A percentile compares a stretch with the other conserved stretches of the same genome.
Evolutionary conservation across 2,329 filamentous ascomycete species (phyloP).

Genomic region (Phaeosphaeriaceae sp.): DNA sequence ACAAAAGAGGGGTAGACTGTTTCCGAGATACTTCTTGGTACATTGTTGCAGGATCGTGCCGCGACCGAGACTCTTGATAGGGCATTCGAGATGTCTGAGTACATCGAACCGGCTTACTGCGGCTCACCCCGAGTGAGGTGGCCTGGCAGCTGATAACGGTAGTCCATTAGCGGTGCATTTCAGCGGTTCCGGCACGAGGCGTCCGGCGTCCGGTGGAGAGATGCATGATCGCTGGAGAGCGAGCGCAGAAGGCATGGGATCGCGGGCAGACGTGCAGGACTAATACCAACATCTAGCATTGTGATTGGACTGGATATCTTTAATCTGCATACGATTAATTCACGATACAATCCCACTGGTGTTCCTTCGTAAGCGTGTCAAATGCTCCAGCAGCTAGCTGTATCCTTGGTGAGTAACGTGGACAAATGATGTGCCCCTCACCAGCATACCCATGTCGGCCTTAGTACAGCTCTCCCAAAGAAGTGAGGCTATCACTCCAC

Average conservation of each 20-base stretch:
- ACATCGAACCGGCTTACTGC: constrained; percentile 24
- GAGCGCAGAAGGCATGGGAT: constrained; percentile 20
- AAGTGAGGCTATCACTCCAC: constrained; percentile 42
- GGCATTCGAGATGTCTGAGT: constrained; percentile 8
- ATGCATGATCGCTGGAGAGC: constrained; percentile 11
- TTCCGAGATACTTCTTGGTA: constrained; percentile 8
- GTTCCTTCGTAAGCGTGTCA: constrained; percentile 17
- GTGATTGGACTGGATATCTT: constrained; percentile 21
- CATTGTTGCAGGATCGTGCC: constrained; percentile 15
- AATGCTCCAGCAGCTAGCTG: constrained; percentile 31
- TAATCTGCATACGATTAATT: constrained; percentile 19
- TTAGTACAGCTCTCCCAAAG: constrained; percentile 25
- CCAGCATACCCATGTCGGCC: constrained; percentile 26
- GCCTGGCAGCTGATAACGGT: constrained; percentile 23
- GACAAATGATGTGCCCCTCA: constrained; percentile 36
- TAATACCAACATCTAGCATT: constrained; percentile 6
- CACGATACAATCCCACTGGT: constrained; percentile 15
- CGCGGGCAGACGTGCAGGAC: constrained; percentile 18
- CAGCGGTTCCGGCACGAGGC: constrained; percentile 9
- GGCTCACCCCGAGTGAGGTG: constrained; percentile 28
- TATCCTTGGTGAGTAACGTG: constrained; percentile 38
- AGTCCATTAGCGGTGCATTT: constrained; percentile 5
- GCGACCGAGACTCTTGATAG: constrained; percentile 18
- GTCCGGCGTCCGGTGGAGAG: constrained; percentile 1
- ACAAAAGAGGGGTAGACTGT: constrained; percentile 9